Evolutionary conservation across 805 yeast genomes (phyloP), one percentile per base, ranked within the genome.

Genomic region (Candida corydali): DNA sequence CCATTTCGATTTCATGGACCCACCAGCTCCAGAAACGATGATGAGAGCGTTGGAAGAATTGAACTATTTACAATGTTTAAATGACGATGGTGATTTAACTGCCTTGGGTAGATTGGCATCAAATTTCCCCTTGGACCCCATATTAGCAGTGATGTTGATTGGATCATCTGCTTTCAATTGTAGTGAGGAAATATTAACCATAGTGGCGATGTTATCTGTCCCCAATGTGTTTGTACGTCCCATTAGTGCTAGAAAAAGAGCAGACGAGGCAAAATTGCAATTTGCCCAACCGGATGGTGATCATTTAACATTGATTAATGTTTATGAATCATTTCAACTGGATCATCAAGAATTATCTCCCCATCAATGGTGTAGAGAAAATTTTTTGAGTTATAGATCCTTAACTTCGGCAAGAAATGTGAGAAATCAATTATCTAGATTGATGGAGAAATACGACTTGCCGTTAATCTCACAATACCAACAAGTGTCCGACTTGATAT

Each of bases 11-110:
- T 91, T 93, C 57, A 91, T 91, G 95, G 98, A 91, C 56, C 98
- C 98, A 6, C 98, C 98, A 10, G 98, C 98, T 2, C 98, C 98
- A 8, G 98, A 91, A 62, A 93, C 98, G 5, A 93, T 91, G 98
- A 93, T 93, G 98, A 76, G 98, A 58, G 98, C 98, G 0, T 69
- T 91, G 44, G 98, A 91, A 61, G 98, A 91, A 60, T 73, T 91
- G 52, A 89, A 93, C 56, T 93, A 87, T 56, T 69, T 91, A 43
- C 81, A 83, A 16, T 93, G 97, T 65, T 72, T 91, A 36, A 86
- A 86, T 47, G 96, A 93, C 57, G 91, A 87, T 32, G 98, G 98
- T 42, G 82, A 83, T 37, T 65, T 91, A 47, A 93, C 98, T 0
- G 76, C 93, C 1, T 67, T 91, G 43, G 98, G 98, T 41, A 75